These are phyloP conservation scores for Parafenestella ontariensis DNA, from an alignment of 2,329 filamentous ascomycete species.

Conservation along the genomic window DNA sequence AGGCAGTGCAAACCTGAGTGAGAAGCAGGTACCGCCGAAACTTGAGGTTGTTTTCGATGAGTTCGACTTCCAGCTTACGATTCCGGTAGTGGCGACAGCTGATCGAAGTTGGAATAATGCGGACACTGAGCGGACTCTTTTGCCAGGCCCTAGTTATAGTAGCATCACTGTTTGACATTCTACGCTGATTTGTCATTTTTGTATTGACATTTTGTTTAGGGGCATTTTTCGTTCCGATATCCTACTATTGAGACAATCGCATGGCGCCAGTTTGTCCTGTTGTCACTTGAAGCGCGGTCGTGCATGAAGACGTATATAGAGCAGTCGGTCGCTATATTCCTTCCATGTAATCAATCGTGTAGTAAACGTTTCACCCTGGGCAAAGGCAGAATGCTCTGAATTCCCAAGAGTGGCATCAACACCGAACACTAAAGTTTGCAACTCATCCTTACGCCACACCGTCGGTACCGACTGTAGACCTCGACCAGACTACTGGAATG, in stretches of 20 bases:
- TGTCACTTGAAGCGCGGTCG: not conserved
- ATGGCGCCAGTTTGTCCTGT: not conserved
- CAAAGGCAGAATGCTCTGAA: no score
- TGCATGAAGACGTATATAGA: no score
- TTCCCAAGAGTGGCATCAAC: no score
- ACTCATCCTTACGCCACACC: no score
- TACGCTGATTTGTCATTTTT: not conserved
- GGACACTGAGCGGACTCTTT: not conserved
- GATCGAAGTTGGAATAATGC: conserved; percentile 1
- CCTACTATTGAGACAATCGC: not conserved
- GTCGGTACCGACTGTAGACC: no score
- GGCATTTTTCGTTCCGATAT: not conserved
- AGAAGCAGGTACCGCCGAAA: not conserved
- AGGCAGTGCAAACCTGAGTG: not conserved
- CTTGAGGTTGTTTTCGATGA: not conserved
- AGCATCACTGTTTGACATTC: not conserved
- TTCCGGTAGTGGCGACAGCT: not conserved
- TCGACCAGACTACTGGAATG: no score
- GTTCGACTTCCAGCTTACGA: not conserved
- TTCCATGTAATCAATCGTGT: no score
- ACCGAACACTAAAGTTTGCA: no score
- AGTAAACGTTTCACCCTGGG: no score
- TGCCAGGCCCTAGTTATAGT: not conserved
- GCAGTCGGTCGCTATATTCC: no score
- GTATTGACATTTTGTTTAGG: not conserved